Conservation (phyloP, 2,329 filamentous ascomycete species). For the Exophiala calicioides region DNA sequence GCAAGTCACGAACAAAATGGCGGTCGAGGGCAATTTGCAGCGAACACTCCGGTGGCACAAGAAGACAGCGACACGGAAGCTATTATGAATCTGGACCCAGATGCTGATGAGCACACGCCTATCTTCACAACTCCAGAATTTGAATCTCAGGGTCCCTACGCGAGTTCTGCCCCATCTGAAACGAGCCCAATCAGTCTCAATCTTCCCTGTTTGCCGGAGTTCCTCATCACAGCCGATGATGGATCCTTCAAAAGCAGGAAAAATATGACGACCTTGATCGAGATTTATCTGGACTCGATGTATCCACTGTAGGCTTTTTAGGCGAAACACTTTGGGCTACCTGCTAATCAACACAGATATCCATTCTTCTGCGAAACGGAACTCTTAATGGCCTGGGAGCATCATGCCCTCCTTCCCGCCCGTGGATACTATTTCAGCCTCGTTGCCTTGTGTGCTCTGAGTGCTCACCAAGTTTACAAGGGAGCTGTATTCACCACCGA, state of each 20-base stretch:
- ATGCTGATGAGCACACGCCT: too few species aligned
- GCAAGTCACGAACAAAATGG: too few species aligned
- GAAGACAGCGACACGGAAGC: too few species aligned
- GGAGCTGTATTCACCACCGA: conserved; percentile 4
- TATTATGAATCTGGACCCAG: too few species aligned
- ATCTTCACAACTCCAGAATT: too few species aligned
- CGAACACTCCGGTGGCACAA: too few species aligned
- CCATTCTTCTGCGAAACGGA: conserved; percentile 5
- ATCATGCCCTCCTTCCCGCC: conserved; percentile 3
- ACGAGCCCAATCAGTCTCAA: too few species aligned
- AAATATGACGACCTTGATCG: conserved; percentile 6
- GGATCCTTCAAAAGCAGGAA: conserved; percentile 3
- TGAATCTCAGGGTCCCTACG: background rate
- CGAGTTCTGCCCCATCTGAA: too few species aligned
- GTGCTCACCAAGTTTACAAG: conserved; percentile 10
- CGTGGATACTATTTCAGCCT: conserved; percentile 5
- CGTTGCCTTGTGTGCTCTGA: conserved; percentile 13
- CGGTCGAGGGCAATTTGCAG: too few species aligned
- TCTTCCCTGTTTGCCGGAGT: too few species aligned
- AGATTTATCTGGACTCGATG: conserved; percentile 9
- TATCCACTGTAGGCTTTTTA: conserved; percentile 11
- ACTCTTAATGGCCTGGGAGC: conserved; percentile 8
- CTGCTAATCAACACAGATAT: conserved; percentile 4
- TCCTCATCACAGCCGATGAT: too few species aligned
- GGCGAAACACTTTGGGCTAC: background rate